Evolutionary conservation across 2,329 filamentous ascomycete species (phyloP), one percentile per base, ranked within the genome.

Genomic region (Aspergillus japonicus): DNA sequence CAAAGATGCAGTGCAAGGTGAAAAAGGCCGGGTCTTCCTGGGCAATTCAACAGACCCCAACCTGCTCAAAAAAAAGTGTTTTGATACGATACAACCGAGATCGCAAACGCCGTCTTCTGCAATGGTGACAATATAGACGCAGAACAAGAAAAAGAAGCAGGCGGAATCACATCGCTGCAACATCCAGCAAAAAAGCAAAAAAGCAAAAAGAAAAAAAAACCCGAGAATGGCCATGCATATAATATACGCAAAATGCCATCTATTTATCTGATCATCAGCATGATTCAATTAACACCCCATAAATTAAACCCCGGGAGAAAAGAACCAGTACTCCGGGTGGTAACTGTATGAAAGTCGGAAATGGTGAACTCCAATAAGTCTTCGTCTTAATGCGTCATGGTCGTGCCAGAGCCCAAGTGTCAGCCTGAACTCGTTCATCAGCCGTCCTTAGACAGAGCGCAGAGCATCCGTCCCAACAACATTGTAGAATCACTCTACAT

Each of bases 341-440:
- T 60, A 66, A 63, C 63, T 65, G 65, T 54, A 67, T 64, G 57
- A 62, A 62, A 63, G 59, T 63, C 42, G 50, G 57, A 50, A 63
- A 61, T 56, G 62, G 59, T 63, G 63, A 58, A 69, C 50, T 66
- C 69, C 70, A 35, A 16, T 64, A 71, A 62, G 63, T 72, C 68
- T 67, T 72, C 39, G 6, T 44, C 39, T 44, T 69, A 67, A 71
- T 69, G 71, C 69, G 71, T 74, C 69, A 69, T 69, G 60, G 63
- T 73, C 71, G 67, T 74, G 63, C 70, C 65, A 60, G 54, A 48
- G 67, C 70, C 66, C 63, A 66, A 61, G 61, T 50, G 59, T 58
- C 66, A 64, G 61, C 29, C 33, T 51, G 42, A 50, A 47, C 57
- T 12, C 33, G 2, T 35, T 35, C 33, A 5, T 35, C 33, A 12